Percentiles rank a stretch among this genome's conserved stretches.
Evolutionary conservation across 768 basidiomycete genomes (phyloP).

Genomic region (Pulveroboletus sp.): DNA sequence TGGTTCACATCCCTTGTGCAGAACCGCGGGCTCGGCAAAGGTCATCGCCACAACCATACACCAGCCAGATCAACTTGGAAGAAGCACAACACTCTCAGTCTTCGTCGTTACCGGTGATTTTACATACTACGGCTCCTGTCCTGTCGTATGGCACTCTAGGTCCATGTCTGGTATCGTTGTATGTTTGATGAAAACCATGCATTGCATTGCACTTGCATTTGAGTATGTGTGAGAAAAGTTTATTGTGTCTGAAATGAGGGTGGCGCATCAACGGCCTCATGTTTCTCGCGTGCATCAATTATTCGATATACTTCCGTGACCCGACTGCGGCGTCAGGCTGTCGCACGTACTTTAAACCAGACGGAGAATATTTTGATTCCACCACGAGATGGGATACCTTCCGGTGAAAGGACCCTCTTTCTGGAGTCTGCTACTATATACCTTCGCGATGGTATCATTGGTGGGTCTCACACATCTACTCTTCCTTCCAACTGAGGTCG

Average conservation of each 20-base stretch:
- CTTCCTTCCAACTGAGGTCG: background rate
- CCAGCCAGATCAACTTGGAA: conserved; percentile 92
- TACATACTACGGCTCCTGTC: background rate
- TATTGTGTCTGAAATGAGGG: background rate
- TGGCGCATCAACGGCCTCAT: conserved; percentile 14
- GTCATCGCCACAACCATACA: conserved; percentile 89
- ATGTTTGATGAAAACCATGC: conserved; percentile 17
- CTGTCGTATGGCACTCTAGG: conserved; percentile 15
- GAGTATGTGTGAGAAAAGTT: conserved; percentile 1
- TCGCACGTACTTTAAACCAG: background rate
- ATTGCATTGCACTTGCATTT: background rate
- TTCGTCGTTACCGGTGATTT: conserved; percentile 77
- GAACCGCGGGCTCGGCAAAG: conserved; percentile 98
- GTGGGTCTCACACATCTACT: conserved; percentile 2
- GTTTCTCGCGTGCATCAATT: conserved; percentile 14
- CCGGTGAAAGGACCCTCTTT: conserved; percentile 7
- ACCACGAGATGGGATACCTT: conserved; percentile 15
- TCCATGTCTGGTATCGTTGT: conserved; percentile 30
- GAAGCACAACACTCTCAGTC: conserved; percentile 95
- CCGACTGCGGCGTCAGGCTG: conserved; percentile 15
- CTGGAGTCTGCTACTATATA: conserved; percentile 12
- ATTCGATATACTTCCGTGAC: conserved; percentile 4
- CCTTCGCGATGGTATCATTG: conserved; percentile 11
- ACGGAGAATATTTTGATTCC: conserved; percentile 5
- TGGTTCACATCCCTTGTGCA: conserved; percentile 28